Evolutionary conservation across 2,329 filamentous ascomycete genomes (phyloP), one percentile per base, ranked within the genome.

Genomic region (Cytospora piceicola): DNA sequence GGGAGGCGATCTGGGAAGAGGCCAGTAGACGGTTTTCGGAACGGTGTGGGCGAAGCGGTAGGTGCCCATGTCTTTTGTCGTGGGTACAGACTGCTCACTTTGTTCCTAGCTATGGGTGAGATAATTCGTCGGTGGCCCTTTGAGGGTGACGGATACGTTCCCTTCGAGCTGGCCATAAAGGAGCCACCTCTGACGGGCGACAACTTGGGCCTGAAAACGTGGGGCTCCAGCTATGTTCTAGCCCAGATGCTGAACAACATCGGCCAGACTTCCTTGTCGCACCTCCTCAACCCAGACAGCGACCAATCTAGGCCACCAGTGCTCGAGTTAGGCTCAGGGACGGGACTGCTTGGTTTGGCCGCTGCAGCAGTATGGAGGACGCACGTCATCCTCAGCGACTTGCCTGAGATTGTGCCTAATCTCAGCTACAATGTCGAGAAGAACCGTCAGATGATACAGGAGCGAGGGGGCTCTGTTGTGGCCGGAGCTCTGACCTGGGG

Each of bases 141-240:
- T 68, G 71, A 75, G 27, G 70, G 71, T 6, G 72, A 72, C 4
- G 72, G 67, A 56, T 72, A 75, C 30, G 76, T 80, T 30, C 70
- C 77, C 1, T 83, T 93, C 70, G 83, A 89, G 55, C 80, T 99
- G 59, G 83, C 85, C 42, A 87, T 99, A 49, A 85, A 92, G 64
- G 95, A 99, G 75, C 95, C 95, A 1, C 89, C 93, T 0, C 81
- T 98, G 64, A 96, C 92, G 0, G 91, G 91, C 8, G 94, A 97
- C 76, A 91, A 92, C 66, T 82, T 98, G 22, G 95, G 95, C 1
- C 84, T 96, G 75, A 98, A 99, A 77, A 99, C 95, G 0, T 98
- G 95, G 95, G 92, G 91, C 0, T 94, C 93, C 0, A 94, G 93
- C 0, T 96, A 93, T 73, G 84, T 96, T 2, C 87, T 98, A 5